These are phyloP conservation scores for Saccharomycopsis hybrid DNA, from an alignment of 1,139 yeast species.

Conservation along the genomic window DNA sequence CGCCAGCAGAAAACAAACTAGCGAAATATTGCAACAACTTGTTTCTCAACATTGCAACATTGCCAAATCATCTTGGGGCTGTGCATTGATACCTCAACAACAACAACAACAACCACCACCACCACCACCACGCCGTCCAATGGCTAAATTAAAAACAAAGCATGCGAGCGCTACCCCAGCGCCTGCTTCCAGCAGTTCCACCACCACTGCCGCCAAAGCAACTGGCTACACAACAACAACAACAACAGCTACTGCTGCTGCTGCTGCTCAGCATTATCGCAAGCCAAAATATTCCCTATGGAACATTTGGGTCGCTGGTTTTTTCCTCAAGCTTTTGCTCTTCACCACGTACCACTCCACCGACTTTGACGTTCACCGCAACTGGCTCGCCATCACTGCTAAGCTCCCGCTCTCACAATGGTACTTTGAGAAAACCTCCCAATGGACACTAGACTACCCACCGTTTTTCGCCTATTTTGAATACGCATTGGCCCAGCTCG, in stretches of 20 bases:
- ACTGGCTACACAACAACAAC: no score
- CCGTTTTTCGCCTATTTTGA: slow-evolving; percentile 97
- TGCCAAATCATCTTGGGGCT: no score
- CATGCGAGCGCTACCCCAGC: no score
- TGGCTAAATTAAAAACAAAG: no score
- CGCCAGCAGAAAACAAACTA: no score
- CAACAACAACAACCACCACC: no score
- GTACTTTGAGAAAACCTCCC: slow-evolving; percentile 80
- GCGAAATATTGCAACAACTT: no score
- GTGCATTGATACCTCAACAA: no score
- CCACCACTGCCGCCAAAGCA: no score
- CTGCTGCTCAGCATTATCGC: not conserved
- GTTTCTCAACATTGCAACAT: no score
- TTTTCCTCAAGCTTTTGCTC: slow-evolving; percentile 47
- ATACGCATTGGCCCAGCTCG: slow-evolving; percentile 65
- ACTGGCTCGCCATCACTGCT: slow-evolving; percentile 90
- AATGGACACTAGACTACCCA: slow-evolving; percentile 97
- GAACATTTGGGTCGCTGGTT: slow-evolving; percentile 59
- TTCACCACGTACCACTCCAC: slow-evolving; percentile 63
- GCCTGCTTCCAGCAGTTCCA: no score
- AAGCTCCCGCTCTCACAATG: slow-evolving; percentile 71
- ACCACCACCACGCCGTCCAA: no score
- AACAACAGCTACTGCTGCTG: not conserved
- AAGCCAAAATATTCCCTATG: slow-evolving; percentile 40
- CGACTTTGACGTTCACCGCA: slow-evolving; percentile 94